phyloP scores from a whole-genome alignment of 192 early-diverging fungal genomes.

The Lobosporangium transversale region DNA sequence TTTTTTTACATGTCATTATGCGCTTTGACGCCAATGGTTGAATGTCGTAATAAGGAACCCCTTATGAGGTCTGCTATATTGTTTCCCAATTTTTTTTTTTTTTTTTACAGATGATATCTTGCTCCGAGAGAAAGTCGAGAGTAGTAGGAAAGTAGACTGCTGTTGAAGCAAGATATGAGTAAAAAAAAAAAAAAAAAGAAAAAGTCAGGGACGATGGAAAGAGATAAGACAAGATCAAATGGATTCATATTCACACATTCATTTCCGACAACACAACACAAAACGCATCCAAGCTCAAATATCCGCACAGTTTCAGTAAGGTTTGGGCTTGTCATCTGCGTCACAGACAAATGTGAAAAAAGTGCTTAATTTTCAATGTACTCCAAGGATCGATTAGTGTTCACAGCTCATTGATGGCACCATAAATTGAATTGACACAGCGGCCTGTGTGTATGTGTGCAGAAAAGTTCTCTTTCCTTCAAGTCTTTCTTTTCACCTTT shows the following conservation, averaged over 20 bases:
- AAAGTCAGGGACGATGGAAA: background rate
- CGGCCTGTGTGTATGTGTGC: background rate
- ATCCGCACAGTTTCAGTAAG: background rate
- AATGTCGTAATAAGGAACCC: conserved; percentile 64
- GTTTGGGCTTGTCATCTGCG: background rate
- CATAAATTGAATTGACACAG: background rate
- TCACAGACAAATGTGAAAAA: background rate
- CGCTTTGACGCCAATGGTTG: conserved; percentile 64
- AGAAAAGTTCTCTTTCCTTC: conserved; percentile 1
- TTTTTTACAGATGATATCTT: conserved; percentile 58
- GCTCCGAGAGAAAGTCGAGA: conserved; percentile 73
- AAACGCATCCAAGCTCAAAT: too few species aligned
- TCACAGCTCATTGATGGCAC: background rate
- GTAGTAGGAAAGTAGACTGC: conserved; percentile 48
- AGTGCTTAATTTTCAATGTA: background rate
- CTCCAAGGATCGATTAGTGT: background rate
- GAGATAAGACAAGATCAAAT: background rate
- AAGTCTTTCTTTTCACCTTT: background rate
- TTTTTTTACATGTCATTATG: conserved; percentile 63
- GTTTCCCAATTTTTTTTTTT: too few species aligned
- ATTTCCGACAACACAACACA: too few species aligned
- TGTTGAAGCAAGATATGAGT: conserved; percentile 27
- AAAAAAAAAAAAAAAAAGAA: background rate
- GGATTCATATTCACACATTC: too few species aligned
- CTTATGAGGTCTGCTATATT: conserved; percentile 75